Evolutionary conservation across 768 basidiomycete genomes (phyloP).

Genomic region (Mycena crocata): DNA sequence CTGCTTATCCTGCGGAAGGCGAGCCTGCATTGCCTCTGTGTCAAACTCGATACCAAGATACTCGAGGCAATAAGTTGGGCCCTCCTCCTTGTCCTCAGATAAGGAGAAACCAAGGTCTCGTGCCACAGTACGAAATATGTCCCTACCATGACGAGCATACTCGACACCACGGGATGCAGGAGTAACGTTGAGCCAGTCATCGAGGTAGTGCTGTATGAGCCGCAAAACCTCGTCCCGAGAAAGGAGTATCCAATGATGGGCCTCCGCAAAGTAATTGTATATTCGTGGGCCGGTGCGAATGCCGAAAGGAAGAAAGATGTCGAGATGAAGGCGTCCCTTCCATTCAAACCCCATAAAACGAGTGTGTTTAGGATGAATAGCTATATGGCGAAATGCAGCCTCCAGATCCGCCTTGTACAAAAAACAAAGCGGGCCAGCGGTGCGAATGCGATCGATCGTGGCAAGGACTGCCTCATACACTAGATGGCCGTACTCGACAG

Average conservation of each 20-base stretch:
- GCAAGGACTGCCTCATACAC: constrained; percentile 21
- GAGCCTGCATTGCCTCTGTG: constrained; percentile 33
- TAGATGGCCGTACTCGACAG: constrained; percentile 13
- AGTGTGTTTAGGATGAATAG: constrained; percentile 6
- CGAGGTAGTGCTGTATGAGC: constrained; percentile 36
- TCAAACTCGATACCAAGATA: constrained; percentile 36
- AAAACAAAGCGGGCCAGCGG: too few species aligned
- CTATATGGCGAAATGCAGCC: constrained; percentile 20
- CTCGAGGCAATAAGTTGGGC: constrained; percentile 30
- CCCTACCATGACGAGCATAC: neutral
- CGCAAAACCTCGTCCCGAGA: constrained; percentile 9
- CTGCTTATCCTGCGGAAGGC: constrained; percentile 33
- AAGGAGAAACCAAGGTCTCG: constrained; percentile 32
- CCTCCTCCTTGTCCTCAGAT: constrained; percentile 26
- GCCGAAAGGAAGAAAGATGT: constrained; percentile 38
- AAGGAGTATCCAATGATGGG: constrained; percentile 13
- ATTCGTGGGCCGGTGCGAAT: constrained; percentile 39
- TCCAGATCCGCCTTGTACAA: constrained; percentile 36
- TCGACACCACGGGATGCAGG: neutral
- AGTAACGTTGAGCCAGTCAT: constrained; percentile 34
- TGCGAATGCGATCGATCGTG: constrained; percentile 16
- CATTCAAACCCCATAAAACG: constrained; percentile 37
- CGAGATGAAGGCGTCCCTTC: constrained; percentile 27
- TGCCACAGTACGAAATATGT: constrained; percentile 16
- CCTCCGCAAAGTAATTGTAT: constrained; percentile 32